phyloP scores from a whole-genome alignment of 306 rosid species.

The Rosa multiflora region DNA sequence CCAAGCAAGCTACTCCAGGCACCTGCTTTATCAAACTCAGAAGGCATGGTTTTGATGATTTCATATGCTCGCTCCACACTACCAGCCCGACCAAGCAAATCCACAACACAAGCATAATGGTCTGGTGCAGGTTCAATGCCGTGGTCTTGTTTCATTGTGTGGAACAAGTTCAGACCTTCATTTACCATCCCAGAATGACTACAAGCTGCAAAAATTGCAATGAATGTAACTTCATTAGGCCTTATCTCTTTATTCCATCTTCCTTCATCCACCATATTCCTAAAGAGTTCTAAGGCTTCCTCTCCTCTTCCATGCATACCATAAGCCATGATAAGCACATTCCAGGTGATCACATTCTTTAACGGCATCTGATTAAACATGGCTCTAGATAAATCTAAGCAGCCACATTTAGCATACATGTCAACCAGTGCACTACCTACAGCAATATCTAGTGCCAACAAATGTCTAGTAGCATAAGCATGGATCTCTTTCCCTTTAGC shows the following conservation, averaged over 20 bases:
- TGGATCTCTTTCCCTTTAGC: slow-evolving; percentile 83
- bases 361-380: slow-evolving; percentile 66
- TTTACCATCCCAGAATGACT: slow-evolving; percentile 70
- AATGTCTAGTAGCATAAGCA: slow-evolving; percentile 65
- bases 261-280: slow-evolving; percentile 54
- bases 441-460: slow-evolving; percentile 61
- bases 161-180: slow-evolving; percentile 61
- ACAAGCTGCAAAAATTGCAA: slow-evolving; percentile 63
- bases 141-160: slow-evolving; percentile 56
- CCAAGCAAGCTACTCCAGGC: slow-evolving; percentile 97
- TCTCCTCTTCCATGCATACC: slow-evolving; percentile 88
- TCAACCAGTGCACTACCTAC: slow-evolving; percentile 83
- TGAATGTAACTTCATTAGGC: slow-evolving; percentile 64
- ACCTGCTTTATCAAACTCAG: slow-evolving; percentile 47
- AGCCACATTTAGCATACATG: slow-evolving; percentile 93
- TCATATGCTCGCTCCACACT: slow-evolving; percentile 60
- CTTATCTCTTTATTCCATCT: slow-evolving; percentile 31
- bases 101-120: slow-evolving; percentile 86
- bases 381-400: slow-evolving; percentile 53
- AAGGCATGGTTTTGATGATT: slow-evolving; percentile 63
- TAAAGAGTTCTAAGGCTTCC: slow-evolving; percentile 63
- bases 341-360: slow-evolving; percentile 79
- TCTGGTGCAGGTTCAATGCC: slow-evolving; percentile 64
- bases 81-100: slow-evolving; percentile 89
- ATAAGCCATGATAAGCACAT: slow-evolving; percentile 78